These are phyloP conservation scores for Kuraishia piskuri DNA, from an alignment of 805 yeast species.

Conservation along the genomic window DNA sequence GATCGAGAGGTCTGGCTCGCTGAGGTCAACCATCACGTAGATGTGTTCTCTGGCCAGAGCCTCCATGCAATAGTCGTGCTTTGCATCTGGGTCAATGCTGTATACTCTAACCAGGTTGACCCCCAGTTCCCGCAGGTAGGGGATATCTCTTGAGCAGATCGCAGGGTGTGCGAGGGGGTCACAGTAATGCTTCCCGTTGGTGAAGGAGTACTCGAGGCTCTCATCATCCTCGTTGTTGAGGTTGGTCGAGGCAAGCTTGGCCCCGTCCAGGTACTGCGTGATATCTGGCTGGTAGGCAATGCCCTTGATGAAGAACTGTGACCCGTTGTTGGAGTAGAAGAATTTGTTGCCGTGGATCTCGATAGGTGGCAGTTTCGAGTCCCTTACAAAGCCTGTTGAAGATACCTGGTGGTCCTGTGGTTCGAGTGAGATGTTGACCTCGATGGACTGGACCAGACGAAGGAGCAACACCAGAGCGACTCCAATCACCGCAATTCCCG, in stretches of 20 bases:
- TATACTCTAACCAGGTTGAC: conserved; percentile 30
- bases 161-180: conserved; percentile 27
- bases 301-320: conserved; percentile 30
- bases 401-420: background rate
- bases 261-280: conserved; percentile 15
- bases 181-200: conserved; percentile 17
- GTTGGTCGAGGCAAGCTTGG: background rate
- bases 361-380: conserved; percentile 11
- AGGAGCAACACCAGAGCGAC: too few relatives aligned
- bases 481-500: too few relatives aligned
- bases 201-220: conserved; percentile 13
- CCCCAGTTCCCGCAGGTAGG: conserved; percentile 20
- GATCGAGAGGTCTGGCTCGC: conserved; percentile 20
- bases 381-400: background rate
- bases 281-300: conserved; percentile 29
- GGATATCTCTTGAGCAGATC: conserved; percentile 26
- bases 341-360: conserved; percentile 25
- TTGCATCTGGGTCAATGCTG: conserved; percentile 27
- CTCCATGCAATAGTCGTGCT: conserved; percentile 31
- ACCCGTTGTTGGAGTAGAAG: conserved; percentile 21
- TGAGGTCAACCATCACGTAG: conserved; percentile 37
- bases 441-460: background rate
- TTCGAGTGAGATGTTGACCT: background rate
- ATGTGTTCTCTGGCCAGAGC: conserved; percentile 32
- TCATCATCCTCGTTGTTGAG: conserved; percentile 7